Evolutionary conservation across 257 asterid genomes (phyloP), one percentile per base, ranked within the genome.

Genomic region (Fraxinus cuspidata): DNA sequence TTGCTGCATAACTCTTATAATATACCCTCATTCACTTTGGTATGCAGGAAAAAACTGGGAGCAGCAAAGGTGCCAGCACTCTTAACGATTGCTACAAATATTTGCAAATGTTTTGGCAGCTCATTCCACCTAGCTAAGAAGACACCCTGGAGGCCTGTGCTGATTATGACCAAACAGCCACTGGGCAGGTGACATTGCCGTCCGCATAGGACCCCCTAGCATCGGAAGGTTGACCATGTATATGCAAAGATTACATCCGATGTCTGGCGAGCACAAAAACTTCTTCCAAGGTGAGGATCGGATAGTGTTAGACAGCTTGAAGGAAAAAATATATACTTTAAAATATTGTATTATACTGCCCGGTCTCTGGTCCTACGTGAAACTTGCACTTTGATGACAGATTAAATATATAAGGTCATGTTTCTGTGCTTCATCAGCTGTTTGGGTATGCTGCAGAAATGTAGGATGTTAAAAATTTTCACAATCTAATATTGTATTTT

Each of bases 101-200:
- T 82, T 80, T 95, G 85, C 82, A 88, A 70, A 90, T 95, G 53
- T 93, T 95, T 83, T 93, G 99, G 99, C 98, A 93, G 81, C 86
- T 93, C 75, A 98, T 95, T 71, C 99, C 98, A 29, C 98, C 98
- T 12, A 95, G 99, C 74, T 97, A 95, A 83, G 99, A 95, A 34
- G 38, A 34, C 38, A 34, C 7, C 38, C 5, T 1, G 0, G 38
- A 34, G 38, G 38, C 38, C 38, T 83, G 93, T 44, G 88, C 90
- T 0, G 94, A 90, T 76, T 89, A 72, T 58, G 90, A 90, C 83
- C 92, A 92, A 87, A 78, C 92, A 13, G 74, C 89, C 2, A 63
- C 97, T 32, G 89, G 85, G 21, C 86, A 81, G 78, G 94, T 91
- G 74, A 87, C 87, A 25, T 81, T 89, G 78, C 96, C 89, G 81